Conservation (phyloP, 2,329 filamentous ascomycete species). For the Cordyceps cicadae region DNA sequence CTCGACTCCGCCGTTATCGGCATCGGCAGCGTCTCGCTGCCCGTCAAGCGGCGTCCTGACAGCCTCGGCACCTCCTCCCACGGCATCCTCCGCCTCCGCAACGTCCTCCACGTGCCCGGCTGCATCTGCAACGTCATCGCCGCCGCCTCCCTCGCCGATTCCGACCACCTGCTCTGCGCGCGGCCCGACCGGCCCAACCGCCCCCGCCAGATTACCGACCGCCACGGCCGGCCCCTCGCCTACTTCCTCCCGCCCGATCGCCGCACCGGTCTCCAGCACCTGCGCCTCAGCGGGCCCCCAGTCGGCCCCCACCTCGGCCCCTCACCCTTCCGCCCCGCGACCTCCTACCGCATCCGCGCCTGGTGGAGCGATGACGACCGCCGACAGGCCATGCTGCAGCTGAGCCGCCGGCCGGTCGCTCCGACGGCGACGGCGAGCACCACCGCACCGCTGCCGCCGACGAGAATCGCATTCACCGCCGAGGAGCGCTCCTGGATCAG, state of each 20-base stretch:
- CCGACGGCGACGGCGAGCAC: too few species aligned
- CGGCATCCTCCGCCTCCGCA: not conserved
- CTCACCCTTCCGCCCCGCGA: not conserved
- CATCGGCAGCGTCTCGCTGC: slow-evolving; percentile 10
- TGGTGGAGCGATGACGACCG: not conserved
- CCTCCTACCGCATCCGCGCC: not conserved
- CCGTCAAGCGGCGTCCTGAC: slow-evolving; percentile 4
- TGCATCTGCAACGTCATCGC: slow-evolving; percentile 1
- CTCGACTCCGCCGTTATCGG: not conserved
- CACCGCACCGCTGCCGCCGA: too few species aligned
- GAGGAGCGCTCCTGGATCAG: not conserved
- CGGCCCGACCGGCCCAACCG: not conserved
- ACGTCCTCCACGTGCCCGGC: slow-evolving; percentile 1
- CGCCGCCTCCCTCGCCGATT: not conserved
- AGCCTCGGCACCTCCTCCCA: slow-evolving; percentile 5
- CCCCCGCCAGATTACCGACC: not conserved
- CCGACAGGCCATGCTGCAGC: not conserved
- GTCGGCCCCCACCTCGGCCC: not conserved
- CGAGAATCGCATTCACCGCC: not conserved
- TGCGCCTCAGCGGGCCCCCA: not conserved
- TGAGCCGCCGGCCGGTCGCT: too few species aligned
- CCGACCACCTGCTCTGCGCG: not conserved
- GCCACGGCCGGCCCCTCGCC: not conserved
- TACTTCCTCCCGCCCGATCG: not conserved
- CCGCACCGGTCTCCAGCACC: not conserved